A percentile compares a stretch with the other conserved stretches of the same genome.
Evolutionary conservation across 1,139 yeast genomes (phyloP).

Genomic region (Suhomyces ambrosiae): DNA sequence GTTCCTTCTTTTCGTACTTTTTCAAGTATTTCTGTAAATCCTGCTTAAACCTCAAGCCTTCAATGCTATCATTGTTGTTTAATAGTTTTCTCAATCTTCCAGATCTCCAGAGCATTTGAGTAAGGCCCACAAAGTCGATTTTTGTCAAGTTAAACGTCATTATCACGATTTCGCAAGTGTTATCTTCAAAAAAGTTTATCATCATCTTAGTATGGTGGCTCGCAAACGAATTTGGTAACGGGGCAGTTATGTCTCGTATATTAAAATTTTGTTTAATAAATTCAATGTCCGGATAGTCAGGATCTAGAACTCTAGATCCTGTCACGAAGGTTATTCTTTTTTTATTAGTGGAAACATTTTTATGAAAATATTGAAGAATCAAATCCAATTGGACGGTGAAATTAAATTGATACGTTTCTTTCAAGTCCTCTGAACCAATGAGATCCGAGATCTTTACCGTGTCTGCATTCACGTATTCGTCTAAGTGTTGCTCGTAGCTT

Average conservation of each 20-base stretch:
- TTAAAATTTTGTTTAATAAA: slow-evolving; percentile 25
- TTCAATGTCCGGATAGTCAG: slow-evolving; percentile 14
- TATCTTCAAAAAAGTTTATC: slow-evolving; percentile 52
- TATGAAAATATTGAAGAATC: slow-evolving; percentile 37
- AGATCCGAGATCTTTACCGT: slow-evolving; percentile 24
- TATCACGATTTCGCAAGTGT: slow-evolving; percentile 41
- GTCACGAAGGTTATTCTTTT: slow-evolving; percentile 35
- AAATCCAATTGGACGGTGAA: slow-evolving; percentile 47
- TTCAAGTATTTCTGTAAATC: slow-evolving; percentile 48
- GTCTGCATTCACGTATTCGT: slow-evolving; percentile 24
- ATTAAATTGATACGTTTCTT: slow-evolving; percentile 52
- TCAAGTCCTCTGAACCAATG: slow-evolving; percentile 23
- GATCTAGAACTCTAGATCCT: slow-evolving; percentile 27
- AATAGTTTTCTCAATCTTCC: slow-evolving; percentile 38
- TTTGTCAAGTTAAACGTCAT: slow-evolving; percentile 62
- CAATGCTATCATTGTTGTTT: slow-evolving; percentile 4
- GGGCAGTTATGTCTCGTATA: slow-evolving; percentile 33
- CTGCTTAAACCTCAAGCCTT: slow-evolving; percentile 27
- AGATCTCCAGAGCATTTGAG: slow-evolving; percentile 68
- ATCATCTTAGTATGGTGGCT: slow-evolving; percentile 73
- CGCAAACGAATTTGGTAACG: slow-evolving; percentile 38
- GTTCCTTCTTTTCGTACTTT: slow-evolving; percentile 36
- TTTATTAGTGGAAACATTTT: slow-evolving; percentile 21
- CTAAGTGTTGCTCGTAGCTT: slow-evolving; percentile 19
- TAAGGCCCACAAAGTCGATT: slow-evolving; percentile 56